Conservation (phyloP, 2,329 filamentous ascomycete species). For the Exserohilum rostratum region DNA sequence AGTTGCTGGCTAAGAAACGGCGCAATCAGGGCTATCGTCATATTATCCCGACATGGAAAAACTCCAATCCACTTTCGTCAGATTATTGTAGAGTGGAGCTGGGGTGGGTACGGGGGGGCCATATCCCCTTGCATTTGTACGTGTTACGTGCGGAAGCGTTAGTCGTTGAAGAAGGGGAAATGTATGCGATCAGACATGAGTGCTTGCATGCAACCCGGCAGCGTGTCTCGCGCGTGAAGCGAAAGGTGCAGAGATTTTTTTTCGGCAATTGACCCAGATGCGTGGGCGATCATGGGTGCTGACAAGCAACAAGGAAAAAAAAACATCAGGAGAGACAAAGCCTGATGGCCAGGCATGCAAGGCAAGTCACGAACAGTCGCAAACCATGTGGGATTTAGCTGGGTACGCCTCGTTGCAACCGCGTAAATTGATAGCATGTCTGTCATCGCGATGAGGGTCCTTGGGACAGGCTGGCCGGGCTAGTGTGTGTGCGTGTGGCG, state of each 20-base stretch:
- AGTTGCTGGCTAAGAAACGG: neutral
- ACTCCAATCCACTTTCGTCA: conserved; percentile 5
- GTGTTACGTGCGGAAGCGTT: conserved; percentile 6
- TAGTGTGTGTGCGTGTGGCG: conserved; percentile 18
- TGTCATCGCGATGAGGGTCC: conserved; percentile 23
- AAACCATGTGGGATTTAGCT: conserved; percentile 15
- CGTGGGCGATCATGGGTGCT: conserved; percentile 28
- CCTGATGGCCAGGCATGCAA: conserved; percentile 21
- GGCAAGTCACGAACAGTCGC: conserved; percentile 10
- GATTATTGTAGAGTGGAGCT: neutral
- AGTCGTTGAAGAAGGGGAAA: conserved; percentile 6
- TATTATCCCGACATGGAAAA: neutral
- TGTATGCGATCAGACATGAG: conserved; percentile 8
- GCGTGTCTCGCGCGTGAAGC: conserved; percentile 28
- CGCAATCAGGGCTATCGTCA: conserved; percentile 2
- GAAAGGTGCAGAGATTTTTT: conserved; percentile 26
- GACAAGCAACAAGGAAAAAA: conserved; percentile 14
- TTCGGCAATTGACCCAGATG: conserved; percentile 21
- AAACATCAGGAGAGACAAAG: conserved; percentile 15
- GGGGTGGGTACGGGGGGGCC: neutral
- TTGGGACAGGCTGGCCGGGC: conserved; percentile 13
- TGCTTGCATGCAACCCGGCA: conserved; percentile 24
- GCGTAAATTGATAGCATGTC: conserved; percentile 8
- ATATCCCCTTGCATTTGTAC: conserved; percentile 19
- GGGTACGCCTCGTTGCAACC: conserved; percentile 14